Evolutionary conservation across 192 early-diverging fungal genomes (phyloP).

Genomic region (Linnemannia exigua): DNA sequence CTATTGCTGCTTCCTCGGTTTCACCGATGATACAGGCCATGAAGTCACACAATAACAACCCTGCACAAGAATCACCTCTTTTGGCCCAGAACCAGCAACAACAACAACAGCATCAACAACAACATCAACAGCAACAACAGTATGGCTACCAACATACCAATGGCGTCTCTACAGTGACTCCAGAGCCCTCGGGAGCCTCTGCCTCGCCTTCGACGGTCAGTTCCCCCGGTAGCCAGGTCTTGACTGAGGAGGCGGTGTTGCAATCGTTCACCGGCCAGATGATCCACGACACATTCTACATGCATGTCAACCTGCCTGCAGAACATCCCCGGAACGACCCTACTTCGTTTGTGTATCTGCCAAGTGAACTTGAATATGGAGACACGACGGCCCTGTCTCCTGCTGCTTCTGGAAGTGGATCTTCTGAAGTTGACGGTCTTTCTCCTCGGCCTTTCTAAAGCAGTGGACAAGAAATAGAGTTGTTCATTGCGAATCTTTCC

Average conservation of each 20-base stretch:
- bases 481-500: too few relatives aligned
- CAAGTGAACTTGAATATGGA: conserved; percentile 24
- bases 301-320: conserved; percentile 20
- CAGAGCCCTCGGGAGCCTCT: neutral
- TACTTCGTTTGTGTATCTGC: conserved; percentile 21
- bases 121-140: neutral
- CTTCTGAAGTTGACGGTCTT: conserved; percentile 30
- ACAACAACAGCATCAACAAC: neutral
- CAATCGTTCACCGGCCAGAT: conserved; percentile 20
- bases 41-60: conserved; percentile 7
- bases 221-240: conserved; percentile 14
- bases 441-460: conserved; percentile 27
- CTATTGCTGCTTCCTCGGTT: neutral
- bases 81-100: neutral
- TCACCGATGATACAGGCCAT: conserved; percentile 4
- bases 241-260: conserved; percentile 8
- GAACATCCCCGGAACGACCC: conserved; percentile 30
- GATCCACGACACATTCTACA: conserved; percentile 22
- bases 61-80: neutral
- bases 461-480: too few relatives aligned
- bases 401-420: conserved; percentile 8
- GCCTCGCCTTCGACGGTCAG: conserved; percentile 8
- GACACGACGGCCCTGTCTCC: conserved; percentile 20
- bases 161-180: neutral
- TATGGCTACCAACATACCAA: conserved; percentile 3